Evolutionary conservation across 257 asterid genomes (phyloP), one percentile per base, ranked within the genome.

Genomic region (Leonotis leonurus): DNA sequence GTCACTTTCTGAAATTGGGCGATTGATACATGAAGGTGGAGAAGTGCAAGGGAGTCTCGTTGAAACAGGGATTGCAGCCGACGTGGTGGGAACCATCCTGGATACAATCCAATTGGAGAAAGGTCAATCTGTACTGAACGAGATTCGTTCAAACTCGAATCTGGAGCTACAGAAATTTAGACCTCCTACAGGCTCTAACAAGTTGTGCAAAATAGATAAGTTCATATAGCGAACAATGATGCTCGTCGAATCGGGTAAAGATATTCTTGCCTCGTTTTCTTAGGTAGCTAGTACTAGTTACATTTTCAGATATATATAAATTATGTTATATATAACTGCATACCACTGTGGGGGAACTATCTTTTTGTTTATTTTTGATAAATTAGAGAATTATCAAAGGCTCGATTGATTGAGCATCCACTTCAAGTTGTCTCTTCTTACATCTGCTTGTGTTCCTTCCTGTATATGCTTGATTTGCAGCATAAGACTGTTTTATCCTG

Each of bases 51-150:
- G 89, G 24, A 64, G 70, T 5, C 90, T 84, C 22, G 77, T 83
- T 4, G 77, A 78, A 67, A 43, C 36, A 5, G 93, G 95, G 69
- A 78, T 84, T 73, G 95, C 84, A 26, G 83, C 80, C 3, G 87
- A 87, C 36, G 81, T 84, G 20, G 35, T 82, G 2, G 87, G 78
- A 52, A 75, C 70, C 21, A 68, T 73, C 44, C 69, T 84, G 63
- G 93, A 80, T 4, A 64, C 33, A 0, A 75, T 87, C 70, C 58
- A 77, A 65, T 69, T 71, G 0, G 95, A 81, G 36, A 84, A 84
- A 58, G 93, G 93, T 8, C 86, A 84, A 49, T 69, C 79, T 14
- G 70, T 67, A 24, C 36, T 84, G 69, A 77, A 62, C 0, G 93
- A 80, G 75, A 87, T 84, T 8, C 73, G 75, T 5, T 74, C 75